Conservation (phyloP, 495 filamentous ascomycete genomes). For the Tuber calosporum region DNA sequence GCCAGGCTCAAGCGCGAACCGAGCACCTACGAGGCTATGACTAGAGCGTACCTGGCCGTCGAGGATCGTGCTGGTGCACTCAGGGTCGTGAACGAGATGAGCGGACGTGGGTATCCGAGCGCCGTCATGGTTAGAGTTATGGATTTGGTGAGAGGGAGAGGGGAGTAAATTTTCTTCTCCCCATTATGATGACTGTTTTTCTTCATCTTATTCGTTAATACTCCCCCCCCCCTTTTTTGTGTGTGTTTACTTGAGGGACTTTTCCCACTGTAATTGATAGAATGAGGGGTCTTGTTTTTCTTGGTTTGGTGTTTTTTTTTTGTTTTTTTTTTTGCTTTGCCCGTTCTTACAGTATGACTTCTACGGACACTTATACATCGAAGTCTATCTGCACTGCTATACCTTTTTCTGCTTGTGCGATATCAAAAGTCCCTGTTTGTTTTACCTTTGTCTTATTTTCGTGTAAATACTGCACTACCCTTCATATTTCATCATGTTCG, state of each 20-base stretch:
- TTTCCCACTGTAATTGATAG: neutral
- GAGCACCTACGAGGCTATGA: conserved; percentile 99
- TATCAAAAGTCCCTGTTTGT: neutral
- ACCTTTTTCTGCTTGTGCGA: neutral
- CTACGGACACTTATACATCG: neutral
- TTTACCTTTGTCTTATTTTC: neutral
- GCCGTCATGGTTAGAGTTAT: conserved; percentile 87
- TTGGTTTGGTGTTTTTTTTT: neutral
- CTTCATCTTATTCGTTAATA: conserved; percentile 14
- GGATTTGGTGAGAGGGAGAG: conserved; percentile 66
- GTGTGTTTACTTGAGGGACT: neutral
- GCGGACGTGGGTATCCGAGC: conserved; percentile 77
- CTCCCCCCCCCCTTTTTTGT: neutral
- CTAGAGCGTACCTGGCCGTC: conserved; percentile 76
- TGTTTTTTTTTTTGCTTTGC: neutral
- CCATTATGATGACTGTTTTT: conserved; percentile 12
- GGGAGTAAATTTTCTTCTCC: conserved; percentile 1
- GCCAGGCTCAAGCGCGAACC: conserved; percentile 70
- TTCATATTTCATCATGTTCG: neutral
- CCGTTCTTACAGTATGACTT: neutral
- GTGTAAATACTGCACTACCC: neutral
- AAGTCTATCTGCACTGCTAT: neutral
- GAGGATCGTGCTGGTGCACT: conserved; percentile 70
- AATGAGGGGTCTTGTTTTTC: neutral
- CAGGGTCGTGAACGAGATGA: conserved; percentile 78